Conservation (phyloP, 768 basidiomycete genomes). For the Mycena vulgaris region DNA sequence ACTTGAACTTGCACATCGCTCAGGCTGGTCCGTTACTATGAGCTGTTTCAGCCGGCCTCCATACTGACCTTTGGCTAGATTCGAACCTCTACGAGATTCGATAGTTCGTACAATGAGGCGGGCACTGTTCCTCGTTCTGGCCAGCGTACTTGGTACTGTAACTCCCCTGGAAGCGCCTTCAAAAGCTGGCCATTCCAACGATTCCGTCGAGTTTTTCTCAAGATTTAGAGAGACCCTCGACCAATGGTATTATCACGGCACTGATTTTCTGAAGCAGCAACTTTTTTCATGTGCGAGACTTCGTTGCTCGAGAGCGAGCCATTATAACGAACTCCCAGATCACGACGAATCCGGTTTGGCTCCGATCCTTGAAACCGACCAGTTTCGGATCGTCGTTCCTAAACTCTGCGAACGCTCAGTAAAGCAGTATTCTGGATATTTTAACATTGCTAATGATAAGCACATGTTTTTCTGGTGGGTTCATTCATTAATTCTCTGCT, state of each 20-base stretch:
- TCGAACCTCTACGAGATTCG: neutral
- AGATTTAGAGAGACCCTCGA: neutral
- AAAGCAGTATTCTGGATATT: conserved; percentile 66
- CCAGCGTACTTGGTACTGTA: neutral
- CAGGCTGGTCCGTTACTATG: too few relatives aligned
- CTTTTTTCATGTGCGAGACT: conserved; percentile 5
- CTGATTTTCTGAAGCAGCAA: neutral
- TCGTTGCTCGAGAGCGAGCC: neutral
- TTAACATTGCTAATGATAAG: conserved; percentile 68
- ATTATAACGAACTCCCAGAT: neutral
- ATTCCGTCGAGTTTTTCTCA: neutral
- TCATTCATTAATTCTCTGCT: neutral
- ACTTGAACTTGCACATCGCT: too few relatives aligned
- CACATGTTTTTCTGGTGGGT: conserved; percentile 75
- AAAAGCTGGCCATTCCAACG: neutral
- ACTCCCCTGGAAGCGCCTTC: neutral
- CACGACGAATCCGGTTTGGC: neutral
- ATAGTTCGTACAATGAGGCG: neutral
- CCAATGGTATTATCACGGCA: conserved; percentile 11
- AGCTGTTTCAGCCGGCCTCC: too few relatives aligned
- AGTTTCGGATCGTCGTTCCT: conserved; percentile 18
- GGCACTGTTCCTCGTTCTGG: neutral
- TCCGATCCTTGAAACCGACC: conserved; percentile 15
- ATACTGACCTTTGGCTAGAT: too few relatives aligned
- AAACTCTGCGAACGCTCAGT: conserved; percentile 31